Evolutionary conservation across 139 green algal genomes (phyloP), one percentile per base, ranked within the genome.

Genomic region (Haematococcus lacustris): DNA sequence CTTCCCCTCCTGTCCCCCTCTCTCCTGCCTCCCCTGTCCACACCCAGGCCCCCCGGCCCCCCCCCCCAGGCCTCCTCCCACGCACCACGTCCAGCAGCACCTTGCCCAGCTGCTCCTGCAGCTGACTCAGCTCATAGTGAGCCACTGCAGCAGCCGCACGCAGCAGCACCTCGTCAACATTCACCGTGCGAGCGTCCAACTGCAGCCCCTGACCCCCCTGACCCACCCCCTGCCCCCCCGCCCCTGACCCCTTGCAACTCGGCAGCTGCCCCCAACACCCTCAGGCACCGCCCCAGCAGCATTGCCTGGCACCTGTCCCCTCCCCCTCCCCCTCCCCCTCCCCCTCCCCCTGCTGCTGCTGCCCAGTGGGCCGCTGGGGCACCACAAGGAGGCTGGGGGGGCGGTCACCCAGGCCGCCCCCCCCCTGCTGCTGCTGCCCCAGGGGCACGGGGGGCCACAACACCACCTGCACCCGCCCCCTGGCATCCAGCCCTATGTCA

Each of bases 151-250:
- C 68, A 57, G 73, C 30, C n/a, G 33, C 34, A 34, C 40, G 73
- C 40, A 77, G 51, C 39, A 77, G 63, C 38, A 75, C 53, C 69
- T 74, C 57, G 28, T 77, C 72, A 9, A 77, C 62, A 51, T 77
- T 77, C 17, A 72, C 63, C 1, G 53, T 43, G 1, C n/a, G 63
- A 34, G 72, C 64, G 37, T 77, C 64, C 21, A 51, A 5, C 21
- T 70, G 64, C 35, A 51, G 2, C 37, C 64, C 23, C 64, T 6
- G 37, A n/a, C n/a, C n/a, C n/a, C n/a, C n/a, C n/a, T n/a, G n/a
- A n/a, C n/a, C n/a, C n/a, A n/a, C n/a, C 47, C 47, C 21, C 13
- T 21, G 17, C 21, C 17, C 21, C 17, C 13, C 17, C 13, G 21
- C 13, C 13, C 21, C 17, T 21, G 47, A 21, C 47, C 47, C 21